A percentile compares a stretch with the other conserved stretches of the same genome.
Conservation (phyloP, 495 filamentous ascomycete species). For the Penicillium pulvis region DNA sequence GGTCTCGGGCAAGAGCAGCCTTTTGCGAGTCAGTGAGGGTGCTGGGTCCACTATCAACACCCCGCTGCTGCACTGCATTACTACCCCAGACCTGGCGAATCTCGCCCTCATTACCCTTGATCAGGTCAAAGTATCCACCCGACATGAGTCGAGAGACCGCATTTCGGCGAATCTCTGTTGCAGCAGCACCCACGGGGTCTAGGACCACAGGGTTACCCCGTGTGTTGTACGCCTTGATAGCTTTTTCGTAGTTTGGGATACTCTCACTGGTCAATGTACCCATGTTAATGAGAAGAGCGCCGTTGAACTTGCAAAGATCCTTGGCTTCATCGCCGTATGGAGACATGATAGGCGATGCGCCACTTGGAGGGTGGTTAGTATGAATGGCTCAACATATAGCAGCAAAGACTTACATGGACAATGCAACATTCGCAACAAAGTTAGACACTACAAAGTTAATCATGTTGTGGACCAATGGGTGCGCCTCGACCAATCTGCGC, state of each 20-base stretch:
- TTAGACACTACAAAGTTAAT: constrained; percentile 94
- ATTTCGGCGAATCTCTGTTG: constrained; percentile 70
- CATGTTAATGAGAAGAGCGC: constrained; percentile 90
- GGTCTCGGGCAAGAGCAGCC: constrained; percentile 58
- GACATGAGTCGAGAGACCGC: constrained; percentile 73
- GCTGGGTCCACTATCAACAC: constrained; percentile 79
- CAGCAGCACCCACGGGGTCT: constrained; percentile 91
- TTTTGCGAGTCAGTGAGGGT: constrained; percentile 56
- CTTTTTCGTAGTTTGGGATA: constrained; percentile 64
- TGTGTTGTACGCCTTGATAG: constrained; percentile 76
- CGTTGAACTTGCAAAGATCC: constrained; percentile 68
- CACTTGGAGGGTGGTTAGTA: constrained; percentile 37
- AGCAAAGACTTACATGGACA: constrained; percentile 58
- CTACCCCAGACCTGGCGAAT: constrained; percentile 69
- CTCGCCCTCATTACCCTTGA: constrained; percentile 96
- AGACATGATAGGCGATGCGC: constrained; percentile 93
- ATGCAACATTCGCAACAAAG: constrained; percentile 85
- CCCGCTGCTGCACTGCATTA: constrained; percentile 65
- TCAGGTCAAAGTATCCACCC: constrained; percentile 76
- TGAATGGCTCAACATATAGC: background rate
- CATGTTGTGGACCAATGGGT: constrained; percentile 92
- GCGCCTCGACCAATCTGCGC: constrained; percentile 55
- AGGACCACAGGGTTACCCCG: constrained; percentile 74
- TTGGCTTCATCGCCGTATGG: constrained; percentile 80
- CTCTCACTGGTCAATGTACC: constrained; percentile 79